A percentile compares a stretch with the other conserved stretches of the same genome.
phyloP scores from a whole-genome alignment of 1,284 basidiomycete genomes.

The Tilletia setariae region DNA sequence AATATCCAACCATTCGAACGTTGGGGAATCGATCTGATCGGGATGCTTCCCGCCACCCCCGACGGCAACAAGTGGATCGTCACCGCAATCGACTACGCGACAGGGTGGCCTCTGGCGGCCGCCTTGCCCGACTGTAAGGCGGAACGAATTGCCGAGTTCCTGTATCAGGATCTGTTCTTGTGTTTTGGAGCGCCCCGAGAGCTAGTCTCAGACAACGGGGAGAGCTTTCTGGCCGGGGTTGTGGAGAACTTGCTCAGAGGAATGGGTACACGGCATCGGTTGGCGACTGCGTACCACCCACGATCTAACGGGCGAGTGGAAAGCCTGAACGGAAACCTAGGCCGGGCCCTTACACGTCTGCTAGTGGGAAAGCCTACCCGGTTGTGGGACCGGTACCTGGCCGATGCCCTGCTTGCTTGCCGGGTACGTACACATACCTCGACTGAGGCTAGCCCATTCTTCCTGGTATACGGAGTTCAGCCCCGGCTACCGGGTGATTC shows the following conservation, averaged over 20 bases:
- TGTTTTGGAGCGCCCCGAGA: slow-evolving; percentile 16
- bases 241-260: neutral
- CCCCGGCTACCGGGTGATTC: slow-evolving; percentile 8
- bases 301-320: slow-evolving; percentile 23
- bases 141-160: slow-evolving; percentile 14
- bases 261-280: slow-evolving; percentile 2
- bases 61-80: slow-evolving; percentile 16
- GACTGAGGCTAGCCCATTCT: slow-evolving; percentile 6
- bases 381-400: slow-evolving; percentile 16
- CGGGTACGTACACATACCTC: slow-evolving; percentile 14
- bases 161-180: slow-evolving; percentile 8
- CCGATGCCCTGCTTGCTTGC: slow-evolving; percentile 11
- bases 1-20: slow-evolving; percentile 16
- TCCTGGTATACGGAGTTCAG: slow-evolving; percentile 13
- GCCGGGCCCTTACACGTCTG: neutral
- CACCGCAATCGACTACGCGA: slow-evolving; percentile 15
- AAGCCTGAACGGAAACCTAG: slow-evolving; percentile 20
- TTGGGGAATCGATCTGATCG: slow-evolving; percentile 18
- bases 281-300: slow-evolving; percentile 22
- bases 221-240: slow-evolving; percentile 12
- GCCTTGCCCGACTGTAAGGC: slow-evolving; percentile 13
- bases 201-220: slow-evolving; percentile 15
- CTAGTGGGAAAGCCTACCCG: slow-evolving; percentile 12
- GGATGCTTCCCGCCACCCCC: neutral
- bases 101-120: slow-evolving; percentile 17